These are phyloP conservation scores for Fabrea salina DNA, from an alignment of 169 alveolate species.

Conservation along the genomic window DNA sequence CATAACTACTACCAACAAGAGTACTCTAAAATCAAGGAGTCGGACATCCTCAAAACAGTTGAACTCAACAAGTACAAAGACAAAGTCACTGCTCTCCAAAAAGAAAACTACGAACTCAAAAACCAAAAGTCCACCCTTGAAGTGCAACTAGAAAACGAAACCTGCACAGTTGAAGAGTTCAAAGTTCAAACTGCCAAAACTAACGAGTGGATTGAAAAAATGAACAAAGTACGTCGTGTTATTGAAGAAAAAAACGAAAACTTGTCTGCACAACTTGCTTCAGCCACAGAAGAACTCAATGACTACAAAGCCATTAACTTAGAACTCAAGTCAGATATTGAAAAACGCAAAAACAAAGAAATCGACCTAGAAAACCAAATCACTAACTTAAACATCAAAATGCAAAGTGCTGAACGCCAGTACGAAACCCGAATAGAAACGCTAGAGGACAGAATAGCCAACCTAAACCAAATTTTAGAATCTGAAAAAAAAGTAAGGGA, in stretches of 20 bases:
- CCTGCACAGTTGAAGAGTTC: background rate
- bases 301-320: background rate
- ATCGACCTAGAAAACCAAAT: background rate
- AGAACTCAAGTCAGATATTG: background rate
- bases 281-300: background rate
- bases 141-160: background rate
- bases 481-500: slow-evolving; percentile 24
- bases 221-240: slow-evolving; percentile 6
- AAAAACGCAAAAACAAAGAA: background rate
- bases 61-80: background rate
- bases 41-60: background rate
- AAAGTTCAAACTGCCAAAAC: background rate
- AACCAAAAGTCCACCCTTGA: slow-evolving; percentile 1
- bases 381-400: background rate
- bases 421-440: slow-evolving; percentile 20
- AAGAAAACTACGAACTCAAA: background rate
- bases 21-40: slow-evolving; percentile 2
- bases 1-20: slow-evolving; percentile 19
- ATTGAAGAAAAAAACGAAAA: slow-evolving; percentile 24
- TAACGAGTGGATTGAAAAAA: slow-evolving; percentile 7
- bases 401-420: background rate
- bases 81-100: background rate
- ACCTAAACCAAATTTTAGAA: background rate
- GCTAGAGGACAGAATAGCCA: background rate
- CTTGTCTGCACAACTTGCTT: background rate